phyloP scores from a whole-genome alignment of 495 filamentous ascomycete genomes.

The Aspergillus haitiensis region DNA sequence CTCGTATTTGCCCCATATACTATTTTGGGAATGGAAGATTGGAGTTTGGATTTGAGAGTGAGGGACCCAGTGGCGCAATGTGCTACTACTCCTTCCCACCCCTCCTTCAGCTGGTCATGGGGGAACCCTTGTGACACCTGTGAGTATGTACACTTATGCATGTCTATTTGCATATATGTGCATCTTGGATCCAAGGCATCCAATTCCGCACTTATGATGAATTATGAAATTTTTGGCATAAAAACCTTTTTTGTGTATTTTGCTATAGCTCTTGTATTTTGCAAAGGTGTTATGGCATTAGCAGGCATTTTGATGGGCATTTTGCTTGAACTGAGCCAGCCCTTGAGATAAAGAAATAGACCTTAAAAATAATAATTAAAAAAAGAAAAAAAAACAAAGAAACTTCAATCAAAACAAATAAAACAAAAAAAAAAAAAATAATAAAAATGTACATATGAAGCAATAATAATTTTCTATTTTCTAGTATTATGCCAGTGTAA shows the following conservation, averaged over 20 bases:
- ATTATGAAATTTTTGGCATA: slow-evolving; percentile 9
- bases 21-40: slow-evolving; percentile 5
- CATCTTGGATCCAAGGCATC: neutral
- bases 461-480: neutral
- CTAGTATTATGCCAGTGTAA: neutral
- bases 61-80: neutral
- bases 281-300: too few relatives aligned
- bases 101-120: too few relatives aligned
- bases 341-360: too few relatives aligned
- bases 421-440: neutral
- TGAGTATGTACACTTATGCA: too few relatives aligned
- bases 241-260: neutral
- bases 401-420: neutral
- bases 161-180: too few relatives aligned
- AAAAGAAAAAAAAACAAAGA: neutral
- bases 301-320: too few relatives aligned
- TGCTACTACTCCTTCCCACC: too few relatives aligned
- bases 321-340: too few relatives aligned
- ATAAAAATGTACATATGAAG: neutral
- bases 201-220: neutral
- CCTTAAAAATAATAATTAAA: neutral
- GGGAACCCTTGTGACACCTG: too few relatives aligned
- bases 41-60: neutral
- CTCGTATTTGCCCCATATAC: neutral
- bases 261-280: neutral